Evolutionary conservation across 768 basidiomycete genomes (phyloP), one percentile per base, ranked within the genome.

Genomic region (Pleurotus tuoliensis): DNA sequence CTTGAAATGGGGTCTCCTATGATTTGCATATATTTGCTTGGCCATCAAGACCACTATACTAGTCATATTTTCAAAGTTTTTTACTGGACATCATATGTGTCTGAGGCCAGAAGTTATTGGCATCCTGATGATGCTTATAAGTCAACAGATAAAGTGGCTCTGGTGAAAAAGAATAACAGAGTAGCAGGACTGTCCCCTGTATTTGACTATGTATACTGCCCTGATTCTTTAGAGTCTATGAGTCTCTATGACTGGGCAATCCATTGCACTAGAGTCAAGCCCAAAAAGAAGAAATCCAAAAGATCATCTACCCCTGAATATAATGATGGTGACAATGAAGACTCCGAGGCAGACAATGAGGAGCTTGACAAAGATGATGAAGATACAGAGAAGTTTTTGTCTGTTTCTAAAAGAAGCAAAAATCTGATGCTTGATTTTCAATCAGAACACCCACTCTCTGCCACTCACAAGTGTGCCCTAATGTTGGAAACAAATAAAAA

Each of bases 1-100:
- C 45, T 62, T 46, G 71, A 73, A 51, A 64, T 71, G 4, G 71
- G 71, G 0, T 58, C 58, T 20, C 71, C 71, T 4, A 64, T 24
- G 24, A 24, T 24, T 24, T 24, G 24, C 4, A 24, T 24, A 4
- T 4, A 24, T 24, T 24, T 24, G 24, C 24, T 24, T 5, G 24
- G 4, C 3, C 24, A 24, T 24, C 24, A 24, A 24, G 24, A 24
- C 4, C 67, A 71, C 45, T 73, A 73, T 52, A 70, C 64, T 5
- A 69, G 61, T 37, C 64, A 68, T 56, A 37, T 11, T 27, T 56
- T 47, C 47, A 39, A 34, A 6, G 25, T 34, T 4, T 55, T 59
- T 38, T 59, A 59, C 51, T 59, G 58, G 58, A 20, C 47, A 39
- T 30, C 6, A 12, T 59, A 20, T 62, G 64, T 69, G 2, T 15